Percentiles rank a stretch among this genome's conserved stretches.
phyloP scores from a whole-genome alignment of 225 moss, liverwort and hornwort species.

The Ulota crispa region DNA sequence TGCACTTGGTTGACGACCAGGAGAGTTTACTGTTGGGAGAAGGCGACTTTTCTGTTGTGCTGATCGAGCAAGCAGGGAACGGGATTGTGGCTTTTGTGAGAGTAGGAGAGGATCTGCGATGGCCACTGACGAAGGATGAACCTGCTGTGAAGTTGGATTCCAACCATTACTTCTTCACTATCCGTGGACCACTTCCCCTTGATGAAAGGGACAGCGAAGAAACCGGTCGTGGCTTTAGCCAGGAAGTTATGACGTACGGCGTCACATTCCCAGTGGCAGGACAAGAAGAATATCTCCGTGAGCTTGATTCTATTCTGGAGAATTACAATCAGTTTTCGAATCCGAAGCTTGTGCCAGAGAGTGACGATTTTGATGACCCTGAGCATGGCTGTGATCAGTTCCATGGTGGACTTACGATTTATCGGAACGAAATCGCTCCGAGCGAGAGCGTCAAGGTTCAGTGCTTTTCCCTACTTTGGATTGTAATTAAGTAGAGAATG shows the following conservation, averaged over 20 bases:
- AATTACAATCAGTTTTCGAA: constrained; percentile 69
- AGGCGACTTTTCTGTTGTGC: constrained; percentile 71
- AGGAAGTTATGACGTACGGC: constrained; percentile 67
- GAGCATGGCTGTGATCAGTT: constrained; percentile 18
- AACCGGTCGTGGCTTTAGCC: constrained; percentile 27
- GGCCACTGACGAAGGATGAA: constrained; percentile 82
- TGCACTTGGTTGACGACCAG: constrained; percentile 77
- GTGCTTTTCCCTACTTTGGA: background rate
- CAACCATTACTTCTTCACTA: constrained; percentile 80
- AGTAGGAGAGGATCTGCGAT: constrained; percentile 74
- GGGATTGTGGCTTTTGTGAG: constrained; percentile 65
- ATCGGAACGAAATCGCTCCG: constrained; percentile 18
- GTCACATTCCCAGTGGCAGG: constrained; percentile 61
- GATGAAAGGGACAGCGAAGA: constrained; percentile 46
- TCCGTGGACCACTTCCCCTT: constrained; percentile 51
- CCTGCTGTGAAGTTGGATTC: constrained; percentile 76
- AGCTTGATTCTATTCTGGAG: constrained; percentile 57
- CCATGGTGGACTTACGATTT: constrained; percentile 19
- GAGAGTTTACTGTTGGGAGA: constrained; percentile 69
- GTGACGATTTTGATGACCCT: constrained; percentile 24
- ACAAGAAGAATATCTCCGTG: constrained; percentile 39
- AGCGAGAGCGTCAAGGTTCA: constrained; percentile 28
- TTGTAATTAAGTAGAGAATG: background rate
- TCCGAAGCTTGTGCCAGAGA: constrained; percentile 55
- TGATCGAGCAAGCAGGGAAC: constrained; percentile 69